Percentiles rank a stretch among this genome's conserved stretches.
phyloP scores from a whole-genome alignment of 192 early-diverging fungal species.

The Gorgonomyces haynaldii region DNA sequence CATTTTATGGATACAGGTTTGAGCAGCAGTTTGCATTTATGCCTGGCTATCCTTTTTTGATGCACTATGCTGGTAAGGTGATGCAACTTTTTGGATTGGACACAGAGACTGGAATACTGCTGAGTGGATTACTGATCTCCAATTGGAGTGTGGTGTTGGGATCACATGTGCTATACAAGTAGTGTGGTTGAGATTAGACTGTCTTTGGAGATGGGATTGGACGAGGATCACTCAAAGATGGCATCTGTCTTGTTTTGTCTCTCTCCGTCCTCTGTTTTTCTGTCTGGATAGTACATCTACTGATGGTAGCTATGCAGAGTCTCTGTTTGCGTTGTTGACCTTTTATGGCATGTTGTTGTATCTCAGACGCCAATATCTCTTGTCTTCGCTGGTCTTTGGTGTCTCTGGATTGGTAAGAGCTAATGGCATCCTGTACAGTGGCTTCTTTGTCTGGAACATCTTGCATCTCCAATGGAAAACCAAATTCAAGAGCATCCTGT shows the following conservation, averaged over 20 bases:
- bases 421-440: slow-evolving; percentile 71
- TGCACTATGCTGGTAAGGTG: slow-evolving; percentile 34
- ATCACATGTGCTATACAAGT: slow-evolving; percentile 60
- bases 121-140: slow-evolving; percentile 52
- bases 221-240: slow-evolving; percentile 46
- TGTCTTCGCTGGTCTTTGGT: slow-evolving; percentile 55
- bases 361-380: slow-evolving; percentile 27
- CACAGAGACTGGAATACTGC: neutral
- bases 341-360: slow-evolving; percentile 65
- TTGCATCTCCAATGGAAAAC: slow-evolving; percentile 10
- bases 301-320: slow-evolving; percentile 58
- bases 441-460: slow-evolving; percentile 70
- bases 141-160: slow-evolving; percentile 68
- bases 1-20: slow-evolving; percentile 62
- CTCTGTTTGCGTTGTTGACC: slow-evolving; percentile 63
- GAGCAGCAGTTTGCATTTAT: slow-evolving; percentile 89
- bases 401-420: slow-evolving; percentile 53
- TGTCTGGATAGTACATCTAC: slow-evolving; percentile 58
- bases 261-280: slow-evolving; percentile 71
- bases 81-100: neutral
- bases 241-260: slow-evolving; percentile 61
- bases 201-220: slow-evolving; percentile 20
- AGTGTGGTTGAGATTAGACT: slow-evolving; percentile 11
- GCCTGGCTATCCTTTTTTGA: slow-evolving; percentile 60
- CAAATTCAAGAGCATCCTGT: slow-evolving; percentile 4